Evolutionary conservation across 2,329 filamentous ascomycete species (phyloP), one percentile per base, ranked within the genome.

Genomic region (Epichloe coenophiala): DNA sequence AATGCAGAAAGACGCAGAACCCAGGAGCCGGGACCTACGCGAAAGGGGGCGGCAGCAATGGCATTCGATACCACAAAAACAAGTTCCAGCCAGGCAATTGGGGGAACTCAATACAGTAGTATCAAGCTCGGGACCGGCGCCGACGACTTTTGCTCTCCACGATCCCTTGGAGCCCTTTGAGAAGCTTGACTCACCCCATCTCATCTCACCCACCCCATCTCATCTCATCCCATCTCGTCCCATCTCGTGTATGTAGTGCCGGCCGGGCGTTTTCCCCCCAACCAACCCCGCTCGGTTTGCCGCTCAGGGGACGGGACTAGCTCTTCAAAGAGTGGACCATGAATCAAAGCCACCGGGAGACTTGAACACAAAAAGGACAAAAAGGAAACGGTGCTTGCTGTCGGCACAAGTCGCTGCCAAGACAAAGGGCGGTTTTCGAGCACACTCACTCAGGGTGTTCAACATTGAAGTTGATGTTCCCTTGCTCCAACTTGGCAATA

Each of bases 341-440:
- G 47, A 49, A 51, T 51, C 49, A 53, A 53, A 51, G 43, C 49
- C 36, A 35, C 49, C 47, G 37, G 12, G 11, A 19, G 17, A 31
- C 19, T 23, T 42, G 44, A 38, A 17, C 35, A n/a, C n/a, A n/a
- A n/a, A n/a, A n/a, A n/a, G n/a, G n/a, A n/a, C 36, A 15, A 42
- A 37, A 47, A 41, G 45, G 45, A 45, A 39, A 45, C 37, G 41
- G 40, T 38, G 31, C 7, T 27, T 27, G 27, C 27, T 8, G 27
- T 27, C 1, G 27, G 27, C 7, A 27, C 27, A 9, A 9, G 8
- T 31, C 27, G n/a, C 27, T 31, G 40, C 19, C 47, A 43, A 49
- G 39, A 44, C 39, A 36, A 31, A 37, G 39, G 39, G 40, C 45
- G 51, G 51, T 6, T 49, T 47, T n/a, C 17, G 17, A 12, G 8